A percentile compares a stretch with the other conserved stretches of the same genome.
phyloP scores from a whole-genome alignment of 2,329 filamentous ascomycete species.

The Davidsoniella eucalypti region DNA sequence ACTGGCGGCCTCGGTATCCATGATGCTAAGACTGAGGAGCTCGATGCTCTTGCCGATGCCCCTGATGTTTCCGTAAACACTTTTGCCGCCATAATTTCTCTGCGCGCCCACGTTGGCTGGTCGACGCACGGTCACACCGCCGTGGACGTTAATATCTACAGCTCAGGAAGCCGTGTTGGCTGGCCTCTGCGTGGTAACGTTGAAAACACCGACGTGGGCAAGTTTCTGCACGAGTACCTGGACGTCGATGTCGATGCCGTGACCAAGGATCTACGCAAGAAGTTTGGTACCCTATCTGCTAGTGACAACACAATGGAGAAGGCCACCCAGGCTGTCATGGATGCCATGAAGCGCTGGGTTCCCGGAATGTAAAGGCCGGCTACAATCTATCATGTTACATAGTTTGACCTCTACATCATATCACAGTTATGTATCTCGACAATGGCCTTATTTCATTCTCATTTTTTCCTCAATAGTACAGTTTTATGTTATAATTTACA shows the following conservation, averaged over 20 bases:
- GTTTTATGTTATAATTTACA: background rate
- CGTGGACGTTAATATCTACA: conserved; percentile 94
- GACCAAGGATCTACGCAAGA: conserved; percentile 55
- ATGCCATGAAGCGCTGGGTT: conserved; percentile 11
- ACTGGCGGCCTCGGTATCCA: conserved; percentile 56
- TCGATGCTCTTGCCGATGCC: conserved; percentile 44
- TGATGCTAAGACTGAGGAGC: conserved; percentile 55
- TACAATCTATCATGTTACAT: conserved; percentile 15
- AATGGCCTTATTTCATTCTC: background rate
- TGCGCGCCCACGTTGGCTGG: conserved; percentile 83
- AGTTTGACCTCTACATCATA: background rate
- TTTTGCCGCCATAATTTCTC: conserved; percentile 75
- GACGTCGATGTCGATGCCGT: conserved; percentile 62
- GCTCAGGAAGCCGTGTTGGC: conserved; percentile 49
- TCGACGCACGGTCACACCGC: conserved; percentile 83
- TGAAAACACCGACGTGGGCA: conserved; percentile 85
- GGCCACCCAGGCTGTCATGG: conserved; percentile 8
- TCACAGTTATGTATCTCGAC: background rate
- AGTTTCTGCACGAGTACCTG: conserved; percentile 66
- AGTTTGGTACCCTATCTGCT: conserved; percentile 17
- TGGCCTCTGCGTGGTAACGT: conserved; percentile 63
- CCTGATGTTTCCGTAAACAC: conserved; percentile 36
- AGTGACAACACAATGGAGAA: conserved; percentile 4
- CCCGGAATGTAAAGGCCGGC: conserved; percentile 2
- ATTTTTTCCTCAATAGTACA: background rate